Base-by-base conservation (phyloP, 495 filamentous ascomycete genomes). In the Hypoxylon trugodes region DNA sequence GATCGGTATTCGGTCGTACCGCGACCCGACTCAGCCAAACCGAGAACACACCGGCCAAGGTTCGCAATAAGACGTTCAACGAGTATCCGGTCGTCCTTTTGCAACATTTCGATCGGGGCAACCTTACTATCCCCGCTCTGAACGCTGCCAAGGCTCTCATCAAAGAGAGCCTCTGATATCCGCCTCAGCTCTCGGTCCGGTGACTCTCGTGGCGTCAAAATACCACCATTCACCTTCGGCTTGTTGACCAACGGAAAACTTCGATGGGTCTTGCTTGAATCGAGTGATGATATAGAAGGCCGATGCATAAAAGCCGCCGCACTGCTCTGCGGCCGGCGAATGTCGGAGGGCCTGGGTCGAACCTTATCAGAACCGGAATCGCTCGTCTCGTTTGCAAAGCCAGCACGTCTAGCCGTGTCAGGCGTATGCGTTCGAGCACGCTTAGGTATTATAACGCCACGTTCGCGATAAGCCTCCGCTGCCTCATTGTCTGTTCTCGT, bases 61-160 rank as follows among this genome's bases (percentile, higher is more conserved):
- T 87, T 90, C n/a, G 84, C 81, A 7, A 93, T 87, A 4, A 96
- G 76, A 43, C 84, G 78, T 67, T 93, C 89, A n/a, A 94, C 82
- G 10, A 94, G 82, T 53, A 88, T 84, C 61, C 87, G 87, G 63
- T 93, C 90, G 40, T 90, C 86, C 33, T 85, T 81, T 41, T 84
- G 82, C 32, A 91, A 63, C 76, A 82, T 70, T 73, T 85, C 55
- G 63, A 83, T 70, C 25, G 76, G 66, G 4, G 69, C 51, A 15
- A 45, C 38, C 68, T 24, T 73, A 65, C 21, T 61, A 13, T 66
- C 54, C 19, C 53, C 61, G 35, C 59, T 59, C 26, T 60, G 60
- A 36, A 51, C 9, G 37, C 48, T 65, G 53, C 71, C 70, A 4
- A 69, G 72, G 19, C 73, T 75, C 40, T 81, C 79, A 43, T 68